phyloP scores from a whole-genome alignment of 352 stramenopile species.

The Pythium diclinum region DNA sequence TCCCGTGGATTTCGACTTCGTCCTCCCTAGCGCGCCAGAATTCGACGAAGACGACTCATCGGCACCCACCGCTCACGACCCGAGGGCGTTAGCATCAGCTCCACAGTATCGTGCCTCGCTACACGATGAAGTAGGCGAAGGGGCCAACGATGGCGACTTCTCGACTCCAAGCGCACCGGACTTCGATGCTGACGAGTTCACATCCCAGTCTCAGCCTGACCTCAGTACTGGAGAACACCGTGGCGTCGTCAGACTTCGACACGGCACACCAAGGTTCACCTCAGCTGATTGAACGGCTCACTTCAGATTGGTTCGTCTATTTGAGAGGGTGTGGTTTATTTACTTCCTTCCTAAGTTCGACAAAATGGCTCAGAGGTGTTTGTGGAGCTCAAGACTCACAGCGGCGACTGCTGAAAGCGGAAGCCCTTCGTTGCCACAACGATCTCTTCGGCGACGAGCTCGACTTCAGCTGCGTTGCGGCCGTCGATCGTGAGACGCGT shows the following conservation, averaged over 20 bases:
- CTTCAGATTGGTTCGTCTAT: background rate
- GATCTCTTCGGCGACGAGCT: conserved; percentile 50
- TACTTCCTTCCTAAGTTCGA: background rate
- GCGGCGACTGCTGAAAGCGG: conserved; percentile 7
- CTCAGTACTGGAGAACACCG: background rate
- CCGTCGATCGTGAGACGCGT: conserved; percentile 69
- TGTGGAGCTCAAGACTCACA: background rate
- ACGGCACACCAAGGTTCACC: background rate
- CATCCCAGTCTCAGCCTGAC: too few species aligned
- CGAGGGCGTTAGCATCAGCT: background rate
- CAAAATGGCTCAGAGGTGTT: too few species aligned
- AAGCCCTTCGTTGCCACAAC: conserved; percentile 26
- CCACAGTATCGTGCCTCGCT: too few species aligned
- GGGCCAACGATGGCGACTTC: too few species aligned
- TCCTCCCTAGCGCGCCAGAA: background rate
- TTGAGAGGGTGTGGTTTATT: background rate
- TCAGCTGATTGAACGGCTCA: too few species aligned
- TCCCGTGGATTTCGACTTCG: background rate
- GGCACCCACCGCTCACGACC: background rate
- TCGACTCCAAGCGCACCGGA: background rate
- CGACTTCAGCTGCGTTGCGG: conserved; percentile 46
- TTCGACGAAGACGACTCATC: background rate
- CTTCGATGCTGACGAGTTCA: background rate
- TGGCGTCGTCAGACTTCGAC: background rate
- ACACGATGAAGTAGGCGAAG: too few species aligned